Percentiles rank a stretch among this genome's conserved stretches.
These are phyloP conservation scores for Physcomitrium patens DNA, from an alignment of 225 moss, liverwort and hornwort species.

Conservation along the genomic window DNA sequence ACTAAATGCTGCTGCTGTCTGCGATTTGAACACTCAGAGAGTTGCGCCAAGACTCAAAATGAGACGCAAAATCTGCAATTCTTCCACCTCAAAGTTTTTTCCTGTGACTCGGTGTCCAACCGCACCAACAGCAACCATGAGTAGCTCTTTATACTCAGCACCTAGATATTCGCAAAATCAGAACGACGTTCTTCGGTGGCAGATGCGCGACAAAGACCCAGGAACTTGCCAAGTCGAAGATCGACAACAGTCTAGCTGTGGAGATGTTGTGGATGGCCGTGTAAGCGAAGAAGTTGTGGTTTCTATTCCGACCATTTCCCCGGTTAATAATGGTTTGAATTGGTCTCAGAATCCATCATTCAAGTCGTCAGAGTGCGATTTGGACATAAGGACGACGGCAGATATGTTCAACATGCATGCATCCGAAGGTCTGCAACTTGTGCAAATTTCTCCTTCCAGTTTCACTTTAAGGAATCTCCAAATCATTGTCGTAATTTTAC, in stretches of 20 bases:
- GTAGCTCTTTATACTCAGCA: not conserved
- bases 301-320: not conserved
- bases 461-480: too few species aligned
- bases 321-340: not conserved
- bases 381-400: not conserved
- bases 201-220: not conserved
- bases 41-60: not conserved
- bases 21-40: not conserved
- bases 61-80: not conserved
- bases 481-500: not conserved
- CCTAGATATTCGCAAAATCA: not conserved
- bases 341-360: not conserved
- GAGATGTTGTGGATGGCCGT: not conserved
- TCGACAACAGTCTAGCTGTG: not conserved
- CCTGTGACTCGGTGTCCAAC: not conserved
- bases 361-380: not conserved
- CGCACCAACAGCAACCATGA: not conserved
- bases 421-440: constrained; percentile 20
- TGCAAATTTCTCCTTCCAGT: not conserved
- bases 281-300: not conserved
- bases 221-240: constrained; percentile 4
- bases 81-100: not conserved
- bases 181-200: not conserved
- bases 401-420: not conserved
- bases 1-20: not conserved